phyloP scores from a whole-genome alignment of 1,284 basidiomycete genomes.

The Cutaneotrichosporon cutaneum region DNA sequence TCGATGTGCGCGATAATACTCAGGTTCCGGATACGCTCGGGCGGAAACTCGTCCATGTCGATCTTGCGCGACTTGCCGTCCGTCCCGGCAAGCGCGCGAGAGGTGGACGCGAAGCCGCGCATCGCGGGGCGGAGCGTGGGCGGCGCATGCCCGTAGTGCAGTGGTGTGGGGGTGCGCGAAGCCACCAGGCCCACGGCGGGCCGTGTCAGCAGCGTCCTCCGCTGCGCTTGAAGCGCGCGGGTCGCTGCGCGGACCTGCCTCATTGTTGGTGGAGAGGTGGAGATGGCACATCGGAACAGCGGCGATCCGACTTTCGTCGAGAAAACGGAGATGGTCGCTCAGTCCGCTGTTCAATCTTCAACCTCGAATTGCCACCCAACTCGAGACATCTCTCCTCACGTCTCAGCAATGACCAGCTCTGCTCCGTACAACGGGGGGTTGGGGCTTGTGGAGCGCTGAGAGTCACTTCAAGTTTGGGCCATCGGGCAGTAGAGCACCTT shows the following conservation, averaged over 20 bases:
- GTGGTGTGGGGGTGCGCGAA: neutral
- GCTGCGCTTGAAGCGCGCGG: conserved; percentile 2
- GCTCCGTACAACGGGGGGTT: too few relatives aligned
- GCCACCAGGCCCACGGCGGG: neutral
- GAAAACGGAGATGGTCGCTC: conserved; percentile 2
- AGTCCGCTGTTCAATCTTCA: neutral
- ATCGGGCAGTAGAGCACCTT: too few relatives aligned
- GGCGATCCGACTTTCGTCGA: conserved; percentile 1
- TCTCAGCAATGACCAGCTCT: neutral
- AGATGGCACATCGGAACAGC: neutral
- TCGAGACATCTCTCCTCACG: neutral
- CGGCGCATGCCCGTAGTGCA: too few relatives aligned
- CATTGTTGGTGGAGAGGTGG: conserved; percentile 9
- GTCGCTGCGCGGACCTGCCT: conserved; percentile 17
- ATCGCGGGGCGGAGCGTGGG: conserved; percentile 4
- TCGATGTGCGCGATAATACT: conserved; percentile 92
- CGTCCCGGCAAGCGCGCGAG: conserved; percentile 5
- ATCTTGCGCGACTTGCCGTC: conserved; percentile 39
- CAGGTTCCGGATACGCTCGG: conserved; percentile 83
- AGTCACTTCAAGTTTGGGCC: too few relatives aligned
- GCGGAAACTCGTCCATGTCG: conserved; percentile 68
- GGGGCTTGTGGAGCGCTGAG: too few relatives aligned
- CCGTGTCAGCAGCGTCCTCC: neutral
- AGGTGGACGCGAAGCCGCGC: conserved; percentile 14
- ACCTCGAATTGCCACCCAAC: neutral